Base-by-base conservation (phyloP, 2,329 filamentous ascomycete species). In the Neofusicoccum sp. region DNA sequence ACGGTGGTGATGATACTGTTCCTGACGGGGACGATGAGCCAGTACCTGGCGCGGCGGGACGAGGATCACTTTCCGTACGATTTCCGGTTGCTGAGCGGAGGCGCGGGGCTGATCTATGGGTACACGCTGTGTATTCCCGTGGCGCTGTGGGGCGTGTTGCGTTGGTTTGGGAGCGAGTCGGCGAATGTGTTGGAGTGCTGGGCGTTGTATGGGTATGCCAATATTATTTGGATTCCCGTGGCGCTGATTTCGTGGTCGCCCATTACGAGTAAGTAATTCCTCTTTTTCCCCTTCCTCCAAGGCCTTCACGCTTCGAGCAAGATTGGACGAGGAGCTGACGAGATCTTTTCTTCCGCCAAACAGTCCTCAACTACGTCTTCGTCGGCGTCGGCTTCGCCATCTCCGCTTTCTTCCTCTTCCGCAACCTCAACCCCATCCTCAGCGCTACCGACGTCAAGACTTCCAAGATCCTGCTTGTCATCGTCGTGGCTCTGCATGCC, bases 1-100 rank as follows among this genome's bases (percentile, higher is more conserved):
- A 98, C 95, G 0, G 95, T 99, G 8, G 89, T 99, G 11, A 85
- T 99, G 67, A 98, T 99, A 65, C 80, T 99, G 36, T 99, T 99
- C 79, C 77, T 99, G 48, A 95, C 94, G 1, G 95, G 95, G 11
- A 98, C 95, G 0, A 97, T 99, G 67, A 96, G 89, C 74, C 90
- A 95, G 78, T 98, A 96, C 77, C 80, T 97, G 56, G 87, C 90
- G 31, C 84, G 84, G 29, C 85, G 85, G 47, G 85, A 86, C 61
- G 84, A 84, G 56, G 80, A 86, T 28, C 87, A 90, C 64, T 97
- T 97, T 76, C 88, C 89, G 50, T 98, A 98, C 77, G 93, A 98
- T 74, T 99, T 99, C 71, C 88, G 84, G 69, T 80, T 99, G 68
- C 77, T 99, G 68, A 96, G 91, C 67, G 87, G 91, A 48, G 93